Base-by-base conservation (phyloP, 1,284 basidiomycete genomes). In the Cystobasidium pallidum region DNA sequence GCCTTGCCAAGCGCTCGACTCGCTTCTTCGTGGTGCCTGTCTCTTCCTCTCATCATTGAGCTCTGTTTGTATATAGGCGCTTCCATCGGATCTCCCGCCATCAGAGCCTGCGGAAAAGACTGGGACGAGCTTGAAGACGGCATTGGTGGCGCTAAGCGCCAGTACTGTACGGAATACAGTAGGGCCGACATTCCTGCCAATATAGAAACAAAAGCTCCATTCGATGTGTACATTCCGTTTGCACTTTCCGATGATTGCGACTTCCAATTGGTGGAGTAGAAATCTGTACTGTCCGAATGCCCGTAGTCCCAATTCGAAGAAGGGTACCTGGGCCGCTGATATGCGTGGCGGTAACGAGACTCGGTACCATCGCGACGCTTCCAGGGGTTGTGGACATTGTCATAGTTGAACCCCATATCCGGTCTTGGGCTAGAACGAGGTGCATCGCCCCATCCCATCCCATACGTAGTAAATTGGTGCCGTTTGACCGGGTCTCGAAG, bases 391-490 rank as follows among this genome's bases (percentile, higher is more conserved):
- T 71, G 68, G 17, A 71, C 59, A 28, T 71, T 71, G 2, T 71
- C 51, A 28, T 63, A 71, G 39, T 71, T 71, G 59, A 71, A 71
- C 26, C 68, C 68, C 24, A 55, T 51, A 26, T 71, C 68, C 47
- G 61, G 45, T 24, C 51, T 28, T 39, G 47, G 45, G 28, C 66
- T 59, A 17, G 55, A 41, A 13, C 36, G 32, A 26, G 68, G 45
- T 41, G 30, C 51, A 30, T 45, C 55, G 24, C 73, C 73, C 77
- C 76, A 78, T 4, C 76, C 76, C 24, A 73, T 28, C 2, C 77
- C 76, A 13, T 59, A 72, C 21, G 70, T 64, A 1, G 75, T 67
- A 67, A 76, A 78, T 21, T 57, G 36, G 2, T 70, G 66, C 2
- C 76, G 66, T 7, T 73, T 72, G 8, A 68, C 55, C 13, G 75